Conservation (phyloP, 768 basidiomycete species). For the Inosperma sp. region DNA sequence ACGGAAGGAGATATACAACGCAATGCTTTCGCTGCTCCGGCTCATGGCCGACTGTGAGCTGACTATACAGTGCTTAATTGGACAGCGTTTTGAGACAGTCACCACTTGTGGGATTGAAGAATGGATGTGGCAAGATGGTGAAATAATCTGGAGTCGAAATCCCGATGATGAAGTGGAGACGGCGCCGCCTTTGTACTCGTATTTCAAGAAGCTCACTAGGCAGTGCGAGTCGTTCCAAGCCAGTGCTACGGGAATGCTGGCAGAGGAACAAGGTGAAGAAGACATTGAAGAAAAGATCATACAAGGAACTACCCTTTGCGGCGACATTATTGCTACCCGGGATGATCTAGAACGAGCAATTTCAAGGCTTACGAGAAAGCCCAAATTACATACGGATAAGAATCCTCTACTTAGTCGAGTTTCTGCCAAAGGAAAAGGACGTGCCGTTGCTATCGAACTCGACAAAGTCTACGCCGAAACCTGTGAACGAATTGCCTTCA, state of each 20-base stretch:
- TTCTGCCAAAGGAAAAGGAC: constrained; percentile 28
- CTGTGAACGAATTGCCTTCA: constrained; percentile 47
- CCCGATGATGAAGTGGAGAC: constrained; percentile 28
- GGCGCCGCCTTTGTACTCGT: constrained; percentile 40
- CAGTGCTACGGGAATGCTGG: constrained; percentile 41
- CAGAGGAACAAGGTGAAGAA: constrained; percentile 23
- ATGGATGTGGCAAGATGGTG: constrained; percentile 45
- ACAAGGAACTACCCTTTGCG: constrained; percentile 43
- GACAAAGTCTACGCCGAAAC: constrained; percentile 39
- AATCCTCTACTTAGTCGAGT: neutral
- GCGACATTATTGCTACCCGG: constrained; percentile 47
- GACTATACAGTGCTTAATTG: constrained; percentile 42
- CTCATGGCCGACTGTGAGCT: constrained; percentile 50
- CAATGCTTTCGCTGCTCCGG: constrained; percentile 44
- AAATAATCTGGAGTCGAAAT: constrained; percentile 38
- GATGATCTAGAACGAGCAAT: constrained; percentile 49
- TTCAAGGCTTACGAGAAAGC: constrained; percentile 15
- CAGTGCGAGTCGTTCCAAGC: constrained; percentile 48
- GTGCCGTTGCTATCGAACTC: constrained; percentile 29
- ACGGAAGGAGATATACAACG: constrained; percentile 43
- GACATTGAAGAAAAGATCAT: constrained; percentile 39
- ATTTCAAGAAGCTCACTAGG: constrained; percentile 50
- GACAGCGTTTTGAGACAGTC: constrained; percentile 34
- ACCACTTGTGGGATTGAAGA: constrained; percentile 40
- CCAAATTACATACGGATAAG: neutral